Conservation (phyloP, 345 rosid genomes). For the Ceriops decandra region DNA sequence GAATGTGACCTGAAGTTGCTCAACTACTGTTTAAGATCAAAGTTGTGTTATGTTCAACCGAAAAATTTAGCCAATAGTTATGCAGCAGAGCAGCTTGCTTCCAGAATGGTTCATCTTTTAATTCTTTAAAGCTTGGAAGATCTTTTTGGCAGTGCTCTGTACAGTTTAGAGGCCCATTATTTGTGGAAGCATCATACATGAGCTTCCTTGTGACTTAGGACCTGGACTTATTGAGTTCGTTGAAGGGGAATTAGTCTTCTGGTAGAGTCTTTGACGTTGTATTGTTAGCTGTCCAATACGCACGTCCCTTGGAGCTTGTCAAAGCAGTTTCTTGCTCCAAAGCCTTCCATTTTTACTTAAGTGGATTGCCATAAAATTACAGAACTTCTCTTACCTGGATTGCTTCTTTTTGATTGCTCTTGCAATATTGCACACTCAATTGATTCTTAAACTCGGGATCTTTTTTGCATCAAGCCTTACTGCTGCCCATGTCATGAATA, state of each 20-base stretch:
- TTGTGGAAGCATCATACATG: too few relatives aligned
- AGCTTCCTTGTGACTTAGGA: background rate
- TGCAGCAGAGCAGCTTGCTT: background rate
- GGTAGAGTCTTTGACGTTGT: background rate
- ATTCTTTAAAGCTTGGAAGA: background rate
- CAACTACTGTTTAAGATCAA: background rate
- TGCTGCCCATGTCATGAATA: too few relatives aligned
- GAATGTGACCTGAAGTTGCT: background rate
- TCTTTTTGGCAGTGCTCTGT: background rate
- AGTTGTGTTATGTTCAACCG: background rate
- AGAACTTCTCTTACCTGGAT: too few relatives aligned
- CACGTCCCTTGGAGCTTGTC: background rate
- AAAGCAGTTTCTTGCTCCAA: background rate
- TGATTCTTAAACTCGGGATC: too few relatives aligned
- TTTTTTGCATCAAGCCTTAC: too few relatives aligned
- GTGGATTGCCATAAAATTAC: background rate
- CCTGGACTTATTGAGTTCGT: background rate
- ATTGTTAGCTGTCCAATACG: background rate
- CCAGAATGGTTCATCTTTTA: background rate
- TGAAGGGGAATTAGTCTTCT: constrained; percentile 1
- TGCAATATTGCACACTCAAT: too few relatives aligned
- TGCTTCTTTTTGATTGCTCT: too few relatives aligned
- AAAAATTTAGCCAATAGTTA: background rate
- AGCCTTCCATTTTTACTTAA: background rate
- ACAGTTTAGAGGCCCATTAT: background rate